phyloP scores from a whole-genome alignment of 2,329 filamentous ascomycete genomes.

The Aspergillus cejpii region DNA sequence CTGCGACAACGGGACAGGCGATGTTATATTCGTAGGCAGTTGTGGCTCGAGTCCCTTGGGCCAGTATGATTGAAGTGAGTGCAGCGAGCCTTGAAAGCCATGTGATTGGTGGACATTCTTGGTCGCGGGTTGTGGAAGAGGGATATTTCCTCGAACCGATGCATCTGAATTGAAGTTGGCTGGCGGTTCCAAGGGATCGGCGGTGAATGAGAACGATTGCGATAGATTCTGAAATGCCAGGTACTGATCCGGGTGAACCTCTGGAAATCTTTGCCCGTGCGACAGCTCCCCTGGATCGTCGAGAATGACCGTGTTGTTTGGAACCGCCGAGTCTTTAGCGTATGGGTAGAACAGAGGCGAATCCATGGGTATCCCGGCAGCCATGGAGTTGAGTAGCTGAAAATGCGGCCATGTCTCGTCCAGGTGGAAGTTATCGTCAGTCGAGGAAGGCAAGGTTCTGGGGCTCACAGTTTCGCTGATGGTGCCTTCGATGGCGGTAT shows the following conservation, averaged over 20 bases:
- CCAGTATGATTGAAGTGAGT: conserved; percentile 32
- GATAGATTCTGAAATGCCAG: conserved; percentile 29
- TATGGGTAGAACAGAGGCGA: conserved; percentile 30
- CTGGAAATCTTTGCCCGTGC: conserved; percentile 25
- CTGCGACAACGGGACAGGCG: conserved; percentile 22
- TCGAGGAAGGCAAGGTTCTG: conserved; percentile 31
- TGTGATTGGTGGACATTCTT: conserved; percentile 18
- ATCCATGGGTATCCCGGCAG: conserved; percentile 30
- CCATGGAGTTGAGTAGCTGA: conserved; percentile 31
- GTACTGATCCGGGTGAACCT: conserved; percentile 26
- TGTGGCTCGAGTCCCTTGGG: conserved; percentile 30
- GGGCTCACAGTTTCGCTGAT: conserved; percentile 35
- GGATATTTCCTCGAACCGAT: conserved; percentile 12
- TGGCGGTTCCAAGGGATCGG: conserved; percentile 26
- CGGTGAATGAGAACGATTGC: conserved; percentile 25
- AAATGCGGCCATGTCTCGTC: conserved; percentile 37
- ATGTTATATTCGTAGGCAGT: conserved; percentile 25
- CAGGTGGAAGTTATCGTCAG: conserved; percentile 34
- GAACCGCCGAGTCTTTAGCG: conserved; percentile 23
- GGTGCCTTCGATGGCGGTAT: conserved; percentile 26
- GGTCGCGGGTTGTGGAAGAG: conserved; percentile 16
- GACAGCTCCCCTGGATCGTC: conserved; percentile 30
- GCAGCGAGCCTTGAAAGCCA: conserved; percentile 23
- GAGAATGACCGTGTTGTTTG: conserved; percentile 31
- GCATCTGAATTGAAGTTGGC: conserved; percentile 12